These are phyloP conservation scores for Prunus kanzakura DNA, from an alignment of 306 rosid genomes.

Conservation along the genomic window DNA sequence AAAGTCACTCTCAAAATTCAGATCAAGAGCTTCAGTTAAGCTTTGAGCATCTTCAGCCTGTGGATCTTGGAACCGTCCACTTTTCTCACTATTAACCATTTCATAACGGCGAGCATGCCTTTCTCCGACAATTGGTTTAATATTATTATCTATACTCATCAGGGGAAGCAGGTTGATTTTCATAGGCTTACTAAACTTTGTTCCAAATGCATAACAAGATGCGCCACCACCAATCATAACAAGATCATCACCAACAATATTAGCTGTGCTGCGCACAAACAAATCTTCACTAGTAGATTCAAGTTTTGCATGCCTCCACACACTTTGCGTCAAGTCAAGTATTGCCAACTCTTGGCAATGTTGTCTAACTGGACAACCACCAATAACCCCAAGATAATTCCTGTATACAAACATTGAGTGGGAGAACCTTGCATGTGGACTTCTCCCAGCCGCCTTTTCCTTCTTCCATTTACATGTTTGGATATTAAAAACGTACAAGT, in stretches of 20 bases:
- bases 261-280: conserved; percentile 84
- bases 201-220: conserved; percentile 93
- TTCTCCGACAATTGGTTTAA: conserved; percentile 23
- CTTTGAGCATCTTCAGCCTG: conserved; percentile 26
- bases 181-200: conserved; percentile 86
- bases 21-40: conserved; percentile 34
- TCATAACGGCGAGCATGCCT: conserved; percentile 27
- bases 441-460: conserved; percentile 63
- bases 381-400: conserved; percentile 73
- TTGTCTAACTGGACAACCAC: conserved; percentile 89
- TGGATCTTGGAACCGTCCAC: conserved; percentile 23
- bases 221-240: conserved; percentile 89
- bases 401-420: conserved; percentile 78
- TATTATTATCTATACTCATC: conserved; percentile 31
- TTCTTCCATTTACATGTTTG: conserved; percentile 62
- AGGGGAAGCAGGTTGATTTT: conserved; percentile 57
- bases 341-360: conserved; percentile 68
- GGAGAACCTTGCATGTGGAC: conserved; percentile 88
- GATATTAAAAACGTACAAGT: conserved; percentile 70
- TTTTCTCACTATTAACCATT: conserved; percentile 22
- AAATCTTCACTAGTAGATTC: conserved; percentile 60
- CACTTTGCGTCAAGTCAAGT: conserved; percentile 57
- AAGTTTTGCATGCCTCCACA: conserved; percentile 72
- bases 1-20: conserved; percentile 25
- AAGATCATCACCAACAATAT: conserved; percentile 66